Evolutionary conservation across 2,329 filamentous ascomycete genomes (phyloP), one percentile per base, ranked within the genome.

Genomic region (Acrocalymma vagum): DNA sequence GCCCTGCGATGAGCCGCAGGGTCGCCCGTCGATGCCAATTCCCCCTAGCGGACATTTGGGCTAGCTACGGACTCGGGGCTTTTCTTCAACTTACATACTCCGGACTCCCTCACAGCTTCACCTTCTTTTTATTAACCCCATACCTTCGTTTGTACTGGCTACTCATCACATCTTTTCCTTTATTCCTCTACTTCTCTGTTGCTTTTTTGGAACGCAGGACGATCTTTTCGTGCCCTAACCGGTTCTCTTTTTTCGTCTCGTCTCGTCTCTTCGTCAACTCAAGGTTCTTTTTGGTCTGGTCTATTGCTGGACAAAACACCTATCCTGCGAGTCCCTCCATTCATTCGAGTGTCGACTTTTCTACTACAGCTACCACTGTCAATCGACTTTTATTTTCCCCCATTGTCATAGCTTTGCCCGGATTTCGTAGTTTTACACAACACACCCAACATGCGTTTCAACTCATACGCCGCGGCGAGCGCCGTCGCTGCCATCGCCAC

Each of bases 401-500:
- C 14, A 29, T 30, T n/a, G n/a, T 27, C 20, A 30, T 16, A 29
- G 23, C 14, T 35, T 29, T 26, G 16, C n/a, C n/a, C n/a, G n/a
- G n/a, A n/a, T n/a, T n/a, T n/a, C n/a, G n/a, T n/a, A n/a, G n/a
- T 26, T 33, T 32, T 14, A 45, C 18, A 34, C 34, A 38, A 41
- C 29, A 44, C 27, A 26, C 51, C 51, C 18, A 21, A n/a, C 11
- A 67, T 69, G 65, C 64, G 55, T 42, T 64, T 63, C 47, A 58
- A 53, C 30, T 41, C 55, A 22, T 61, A 56, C 33, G 32, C 58
- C 29, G 52, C 53, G 6, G 51, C 55, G 20, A 60, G 63, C 48
- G 63, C 64, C 10, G 46, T 74, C 38, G 61, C 60, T 18, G 54
- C 58, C 38, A 35, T 69, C 15, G 61, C 62, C 41, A 60, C 49